These are phyloP conservation scores for Capsicum chinense DNA, from an alignment of 257 asterid species.

Conservation along the genomic window DNA sequence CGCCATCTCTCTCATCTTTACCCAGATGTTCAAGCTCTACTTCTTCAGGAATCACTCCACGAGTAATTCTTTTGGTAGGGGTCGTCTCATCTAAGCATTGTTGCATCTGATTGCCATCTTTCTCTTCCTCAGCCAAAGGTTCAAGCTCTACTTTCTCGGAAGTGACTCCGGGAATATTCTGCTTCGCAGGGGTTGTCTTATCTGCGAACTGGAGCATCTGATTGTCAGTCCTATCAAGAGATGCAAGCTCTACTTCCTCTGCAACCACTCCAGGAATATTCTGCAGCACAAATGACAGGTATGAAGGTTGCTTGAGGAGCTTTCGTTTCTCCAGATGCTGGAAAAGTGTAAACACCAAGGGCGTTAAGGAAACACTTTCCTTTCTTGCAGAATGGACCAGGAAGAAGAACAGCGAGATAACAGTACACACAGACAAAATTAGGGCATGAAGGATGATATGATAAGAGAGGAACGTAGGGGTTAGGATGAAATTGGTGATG, in stretches of 20 bases:
- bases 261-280: constrained; percentile 29
- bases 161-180: constrained; percentile 52
- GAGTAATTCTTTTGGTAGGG: constrained; percentile 40
- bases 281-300: constrained; percentile 3
- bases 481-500: constrained; percentile 11
- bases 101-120: background rate
- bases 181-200: constrained; percentile 51
- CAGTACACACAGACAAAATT: background rate
- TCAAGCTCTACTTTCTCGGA: constrained; percentile 50
- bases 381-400: constrained; percentile 27
- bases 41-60: constrained; percentile 12
- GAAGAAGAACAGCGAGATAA: constrained; percentile 15
- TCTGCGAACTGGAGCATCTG: constrained; percentile 40
- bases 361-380: constrained; percentile 22
- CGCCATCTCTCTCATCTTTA: background rate
- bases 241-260: constrained; percentile 23
- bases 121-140: constrained; percentile 37
- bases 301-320: constrained; percentile 12
- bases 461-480: constrained; percentile 19
- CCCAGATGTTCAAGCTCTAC: background rate
- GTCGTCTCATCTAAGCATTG: constrained; percentile 48
- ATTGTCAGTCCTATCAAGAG: constrained; percentile 1
- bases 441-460: background rate
- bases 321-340: background rate
- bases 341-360: constrained; percentile 15